Base-by-base conservation (phyloP, 1,284 basidiomycete genomes). In the Ganoderma leucocontextum region DNA sequence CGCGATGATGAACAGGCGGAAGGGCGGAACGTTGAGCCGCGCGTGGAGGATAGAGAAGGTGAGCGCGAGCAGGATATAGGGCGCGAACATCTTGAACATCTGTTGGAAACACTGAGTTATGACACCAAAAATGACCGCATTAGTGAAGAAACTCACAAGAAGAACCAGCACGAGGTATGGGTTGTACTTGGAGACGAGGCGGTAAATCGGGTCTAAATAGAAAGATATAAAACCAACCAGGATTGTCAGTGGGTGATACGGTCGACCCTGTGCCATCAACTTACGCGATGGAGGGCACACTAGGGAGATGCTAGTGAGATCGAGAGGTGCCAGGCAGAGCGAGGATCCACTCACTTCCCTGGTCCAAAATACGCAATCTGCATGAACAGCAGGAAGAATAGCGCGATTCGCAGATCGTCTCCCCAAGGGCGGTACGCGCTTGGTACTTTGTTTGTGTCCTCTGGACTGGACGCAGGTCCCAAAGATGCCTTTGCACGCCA, bases 321-420 rank as follows among this genome's bases (percentile, higher is more conserved):
- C 15, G n/a, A 57, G 53, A 17, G 33, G 33, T 35, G 29, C 9
- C 41, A 36, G 36, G 3, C 53, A 35, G 12, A n/a, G 59, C 0
- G n/a, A n/a, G n/a, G 65, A 41, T 39, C 25, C 5, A 85, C 92
- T 78, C 80, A 93, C 92, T 95, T 95, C 80, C 93, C 94, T 36
- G 90, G 94, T 10, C 95, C 95, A 76, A 96, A 95, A 81, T 96
- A 96, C 3, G 91, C 95, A 60, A 95, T 87, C 75, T 96, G 94
- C 5, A 95, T 89, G 75, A 96, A 94, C 78, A 95, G 93, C 67
- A 96, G 80, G 81, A 95, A 96, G 77, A 94, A 93, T 33, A 95
- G 69, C 0, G 92, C 93, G 62, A 94, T 89, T 36, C 94, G 80
- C 17, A 95, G 78, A 72, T 95, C 92, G 49, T 91, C 89, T 38